A percentile compares a stretch with the other conserved stretches of the same genome.
These are phyloP conservation scores for Candida manassasensis DNA, from an alignment of 805 yeast genomes.

Conservation along the genomic window DNA sequence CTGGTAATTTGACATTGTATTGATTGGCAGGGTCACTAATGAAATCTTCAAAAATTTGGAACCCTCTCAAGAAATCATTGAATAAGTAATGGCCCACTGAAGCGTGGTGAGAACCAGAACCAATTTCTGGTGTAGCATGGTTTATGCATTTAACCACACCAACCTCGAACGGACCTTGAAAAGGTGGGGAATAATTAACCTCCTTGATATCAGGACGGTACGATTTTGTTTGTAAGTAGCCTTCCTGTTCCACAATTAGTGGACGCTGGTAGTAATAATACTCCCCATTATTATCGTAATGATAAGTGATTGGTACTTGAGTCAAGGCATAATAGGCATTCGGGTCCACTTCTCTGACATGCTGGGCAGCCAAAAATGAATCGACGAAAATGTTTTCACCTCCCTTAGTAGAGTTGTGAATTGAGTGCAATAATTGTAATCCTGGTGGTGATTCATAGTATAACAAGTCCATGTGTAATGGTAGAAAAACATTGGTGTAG, in stretches of 20 bases:
- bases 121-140: constrained; percentile 3
- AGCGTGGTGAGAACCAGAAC: constrained; percentile 5
- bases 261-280: constrained; percentile 61
- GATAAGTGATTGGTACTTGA: constrained; percentile 62
- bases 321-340: constrained; percentile 60
- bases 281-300: constrained; percentile 58
- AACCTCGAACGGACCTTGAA: constrained; percentile 71
- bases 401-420: constrained; percentile 51
- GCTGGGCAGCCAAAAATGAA: constrained; percentile 58
- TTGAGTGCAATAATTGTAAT: constrained; percentile 61
- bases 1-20: constrained; percentile 48
- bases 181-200: constrained; percentile 76
- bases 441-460: constrained; percentile 84
- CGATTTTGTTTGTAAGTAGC: constrained; percentile 8
- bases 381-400: constrained; percentile 72
- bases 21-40: constrained; percentile 52
- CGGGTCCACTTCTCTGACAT: constrained; percentile 52
- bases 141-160: constrained; percentile 39
- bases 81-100: constrained; percentile 32
- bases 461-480: constrained; percentile 72
- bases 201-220: constrained; percentile 39
- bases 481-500: constrained; percentile 57
- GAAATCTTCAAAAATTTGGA: constrained; percentile 54
- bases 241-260: constrained; percentile 50
- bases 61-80: constrained; percentile 55